Base-by-base conservation (phyloP, 2,329 filamentous ascomycete genomes). In the Colletotrichum sp. region DNA sequence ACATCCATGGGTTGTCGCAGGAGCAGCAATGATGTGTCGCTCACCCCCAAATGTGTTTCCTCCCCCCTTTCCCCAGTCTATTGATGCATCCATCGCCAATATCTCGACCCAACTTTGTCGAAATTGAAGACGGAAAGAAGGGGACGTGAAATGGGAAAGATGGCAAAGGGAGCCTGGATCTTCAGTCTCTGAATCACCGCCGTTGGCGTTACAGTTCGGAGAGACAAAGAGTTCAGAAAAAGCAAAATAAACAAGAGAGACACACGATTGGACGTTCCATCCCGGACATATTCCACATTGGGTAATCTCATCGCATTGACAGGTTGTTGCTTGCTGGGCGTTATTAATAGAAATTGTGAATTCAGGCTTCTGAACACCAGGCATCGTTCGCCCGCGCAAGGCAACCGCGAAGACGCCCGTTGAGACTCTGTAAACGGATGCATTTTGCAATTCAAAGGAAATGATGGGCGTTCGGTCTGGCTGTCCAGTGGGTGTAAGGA, bases 251-350 rank as follows among this genome's bases (percentile, higher is more conserved):
- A 72, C 39, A 64, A 39, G 34, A 71, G 52, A 76, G 65, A 76
- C 24, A 59, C 32, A 44, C 21, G 9, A 76, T 64, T 75, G 62
- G 69, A 44, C 69, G 64, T 76, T n/a, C 7, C 39, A 72, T 69
- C 73, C 72, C 69, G 73, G 73, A 64, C 69, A 21, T 39, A 12
- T 18, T 67, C 69, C 69, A 68, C 28, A 44, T 72, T 68, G 55
- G 69, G 73, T n/a, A 76, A 76, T 76, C 73, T 76, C 69, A 24
- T 76, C 73, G 73, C 63, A 59, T 72, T 75, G 63, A 72, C 72
- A 64, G 16, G 24, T 67, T 67, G 13, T 18, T 26, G 57, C 57
- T 60, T 28, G 57, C 59, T 55, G 63, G 69, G 36, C 62, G 44
- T 68, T 72, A 68, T 68, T 72, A 71, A 71, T 71, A 71, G 67